phyloP scores from a whole-genome alignment of 495 filamentous ascomycete species.

The Pyrenopolyporus hunteri region DNA sequence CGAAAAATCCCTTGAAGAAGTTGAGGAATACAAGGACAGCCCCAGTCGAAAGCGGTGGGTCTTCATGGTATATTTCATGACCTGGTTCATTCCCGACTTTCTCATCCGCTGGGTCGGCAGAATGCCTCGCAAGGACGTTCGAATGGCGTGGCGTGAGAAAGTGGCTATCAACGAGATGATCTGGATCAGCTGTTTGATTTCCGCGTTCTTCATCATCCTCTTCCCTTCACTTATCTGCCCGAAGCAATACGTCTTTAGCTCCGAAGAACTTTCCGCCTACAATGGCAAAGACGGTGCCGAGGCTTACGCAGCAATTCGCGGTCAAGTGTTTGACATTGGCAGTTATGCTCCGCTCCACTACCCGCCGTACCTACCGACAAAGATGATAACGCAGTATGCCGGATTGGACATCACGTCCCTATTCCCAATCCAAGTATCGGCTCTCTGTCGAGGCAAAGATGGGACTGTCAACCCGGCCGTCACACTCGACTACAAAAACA shows the following conservation, averaged over 20 bases:
- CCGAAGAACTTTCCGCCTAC: slow-evolving; percentile 72
- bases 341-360: slow-evolving; percentile 80
- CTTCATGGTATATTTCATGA: slow-evolving; percentile 81
- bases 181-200: slow-evolving; percentile 81
- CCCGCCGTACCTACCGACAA: slow-evolving; percentile 67
- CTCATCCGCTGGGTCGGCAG: slow-evolving; percentile 76
- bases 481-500: slow-evolving; percentile 77
- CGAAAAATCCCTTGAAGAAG: slow-evolving; percentile 85
- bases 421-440: slow-evolving; percentile 94
- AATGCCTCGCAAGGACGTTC: slow-evolving; percentile 93
- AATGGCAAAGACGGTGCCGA: slow-evolving; percentile 70
- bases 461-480: slow-evolving; percentile 69
- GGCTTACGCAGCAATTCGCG: slow-evolving; percentile 82
- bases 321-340: slow-evolving; percentile 84
- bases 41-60: slow-evolving; percentile 92
- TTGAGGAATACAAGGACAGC: slow-evolving; percentile 80
- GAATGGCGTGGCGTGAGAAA: slow-evolving; percentile 95
- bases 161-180: slow-evolving; percentile 98
- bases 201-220: slow-evolving; percentile 85
- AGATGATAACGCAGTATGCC: slow-evolving; percentile 76
- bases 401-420: slow-evolving; percentile 84
- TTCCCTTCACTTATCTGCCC: slow-evolving; percentile 92
- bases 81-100: slow-evolving; percentile 87
- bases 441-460: slow-evolving; percentile 79
- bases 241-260: slow-evolving; percentile 83